Conservation (phyloP, 805 yeast species). For the Lipomyces orientalis region DNA sequence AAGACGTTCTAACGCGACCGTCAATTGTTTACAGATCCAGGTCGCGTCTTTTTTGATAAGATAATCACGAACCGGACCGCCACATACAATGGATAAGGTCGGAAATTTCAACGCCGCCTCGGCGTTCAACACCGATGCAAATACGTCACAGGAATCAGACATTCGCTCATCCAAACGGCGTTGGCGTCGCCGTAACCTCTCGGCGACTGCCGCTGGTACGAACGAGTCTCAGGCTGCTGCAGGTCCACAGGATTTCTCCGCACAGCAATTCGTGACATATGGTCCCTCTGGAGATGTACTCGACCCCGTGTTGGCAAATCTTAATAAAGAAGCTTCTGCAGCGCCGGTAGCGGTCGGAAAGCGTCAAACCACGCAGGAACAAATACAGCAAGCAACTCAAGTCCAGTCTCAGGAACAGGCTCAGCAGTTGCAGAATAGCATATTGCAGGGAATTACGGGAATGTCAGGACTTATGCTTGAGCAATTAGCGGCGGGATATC, state of each 20-base stretch:
- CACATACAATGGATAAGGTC: conserved; percentile 22
- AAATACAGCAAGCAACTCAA: background rate
- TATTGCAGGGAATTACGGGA: conserved; percentile 4
- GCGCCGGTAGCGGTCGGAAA: conserved; percentile 6
- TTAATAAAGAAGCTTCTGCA: conserved; percentile 12
- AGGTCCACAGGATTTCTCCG: background rate
- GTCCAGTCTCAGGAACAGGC: background rate
- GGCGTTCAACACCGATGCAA: conserved; percentile 27
- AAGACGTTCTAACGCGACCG: too few species aligned
- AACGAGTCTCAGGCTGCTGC: background rate
- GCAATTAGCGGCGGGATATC: conserved; percentile 13
- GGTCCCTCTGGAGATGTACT: conserved; percentile 18
- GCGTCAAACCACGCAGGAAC: background rate
- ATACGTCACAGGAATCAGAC: conserved; percentile 23
- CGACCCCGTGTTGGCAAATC: conserved; percentile 30
- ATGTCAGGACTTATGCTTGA: conserved; percentile 13
- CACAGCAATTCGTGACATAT: conserved; percentile 11
- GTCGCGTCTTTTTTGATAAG: background rate
- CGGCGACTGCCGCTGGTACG: background rate
- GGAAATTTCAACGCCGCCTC: conserved; percentile 26
- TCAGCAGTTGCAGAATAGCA: background rate
- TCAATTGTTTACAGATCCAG: background rate
- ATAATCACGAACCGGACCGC: background rate
- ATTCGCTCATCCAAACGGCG: conserved; percentile 25
- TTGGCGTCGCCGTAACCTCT: conserved; percentile 9